phyloP scores from a whole-genome alignment of 768 basidiomycete genomes.

The Cyclocybe cylindracea region DNA sequence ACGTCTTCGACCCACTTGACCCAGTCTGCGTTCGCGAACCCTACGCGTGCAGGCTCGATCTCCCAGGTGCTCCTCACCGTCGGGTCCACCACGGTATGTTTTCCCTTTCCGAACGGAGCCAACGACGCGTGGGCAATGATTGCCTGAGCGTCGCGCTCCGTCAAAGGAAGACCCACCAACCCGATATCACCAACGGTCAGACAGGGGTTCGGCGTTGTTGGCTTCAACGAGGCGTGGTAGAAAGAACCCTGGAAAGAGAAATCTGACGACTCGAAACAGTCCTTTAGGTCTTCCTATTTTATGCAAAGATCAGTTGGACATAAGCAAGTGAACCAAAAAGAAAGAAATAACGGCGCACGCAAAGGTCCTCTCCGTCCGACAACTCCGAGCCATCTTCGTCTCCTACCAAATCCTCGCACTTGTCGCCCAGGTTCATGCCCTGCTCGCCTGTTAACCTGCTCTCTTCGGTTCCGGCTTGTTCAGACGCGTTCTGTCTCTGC shows the following conservation, averaged over 20 bases:
- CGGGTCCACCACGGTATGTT: slow-evolving; percentile 42
- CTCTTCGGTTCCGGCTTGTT: too few relatives aligned
- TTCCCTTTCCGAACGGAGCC: slow-evolving; percentile 48
- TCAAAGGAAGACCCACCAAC: slow-evolving; percentile 43
- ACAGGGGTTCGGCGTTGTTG: slow-evolving; percentile 40
- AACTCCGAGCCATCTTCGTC: slow-evolving; percentile 1
- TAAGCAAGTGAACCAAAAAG: background rate
- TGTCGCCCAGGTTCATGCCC: background rate
- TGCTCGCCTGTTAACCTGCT: too few relatives aligned
- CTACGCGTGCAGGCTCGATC: slow-evolving; percentile 39
- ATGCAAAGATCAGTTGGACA: background rate
- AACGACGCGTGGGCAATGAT: slow-evolving; percentile 35
- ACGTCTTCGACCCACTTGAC: slow-evolving; percentile 29
- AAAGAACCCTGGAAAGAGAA: slow-evolving; percentile 35
- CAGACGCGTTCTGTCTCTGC: too few relatives aligned
- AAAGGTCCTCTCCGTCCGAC: slow-evolving; percentile 2
- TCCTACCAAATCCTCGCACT: background rate
- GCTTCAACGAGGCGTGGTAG: slow-evolving; percentile 22
- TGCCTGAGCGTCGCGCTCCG: slow-evolving; percentile 34
- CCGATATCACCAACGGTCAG: slow-evolving; percentile 41
- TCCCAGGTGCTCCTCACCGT: slow-evolving; percentile 53
- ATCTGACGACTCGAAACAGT: slow-evolving; percentile 22
- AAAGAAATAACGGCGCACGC: background rate
- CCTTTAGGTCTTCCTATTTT: slow-evolving; percentile 30
- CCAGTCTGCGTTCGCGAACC: slow-evolving; percentile 46